Evolutionary conservation across 2,329 filamentous ascomycete genomes (phyloP).

Genomic region (Thelonectria blattea): DNA sequence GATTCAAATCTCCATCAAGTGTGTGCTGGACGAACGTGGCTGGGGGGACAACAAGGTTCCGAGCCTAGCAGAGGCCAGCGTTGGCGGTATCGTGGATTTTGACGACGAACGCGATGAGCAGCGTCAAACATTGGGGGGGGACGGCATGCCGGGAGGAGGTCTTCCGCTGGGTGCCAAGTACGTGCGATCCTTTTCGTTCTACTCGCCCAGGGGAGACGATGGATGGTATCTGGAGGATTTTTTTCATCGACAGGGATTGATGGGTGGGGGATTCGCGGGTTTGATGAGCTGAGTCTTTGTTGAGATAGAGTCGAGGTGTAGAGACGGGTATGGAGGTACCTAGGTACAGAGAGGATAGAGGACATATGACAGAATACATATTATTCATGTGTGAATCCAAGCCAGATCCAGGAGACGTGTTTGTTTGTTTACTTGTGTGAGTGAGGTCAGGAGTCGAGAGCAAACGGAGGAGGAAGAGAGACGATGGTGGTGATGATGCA

Average conservation of each 20-base stretch:
- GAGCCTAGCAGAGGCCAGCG: slow-evolving; percentile 42
- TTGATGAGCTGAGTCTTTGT: slow-evolving; percentile 12
- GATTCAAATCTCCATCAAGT: slow-evolving; percentile 47
- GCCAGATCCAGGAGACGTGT: not conserved
- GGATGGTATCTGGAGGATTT: slow-evolving; percentile 43
- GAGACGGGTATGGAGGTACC: too few species aligned
- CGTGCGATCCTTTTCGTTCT: slow-evolving; percentile 42
- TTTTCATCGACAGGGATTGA: slow-evolving; percentile 26
- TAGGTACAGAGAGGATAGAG: not conserved
- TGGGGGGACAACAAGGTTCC: slow-evolving; percentile 41
- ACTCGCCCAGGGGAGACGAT: slow-evolving; percentile 50
- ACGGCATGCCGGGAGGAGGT: slow-evolving; percentile 47
- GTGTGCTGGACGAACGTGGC: slow-evolving; percentile 47
- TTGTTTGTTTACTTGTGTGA: not conserved
- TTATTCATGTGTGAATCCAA: not conserved
- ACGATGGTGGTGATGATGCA: not conserved
- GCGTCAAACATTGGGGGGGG: slow-evolving; percentile 38
- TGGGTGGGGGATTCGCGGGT: slow-evolving; percentile 28
- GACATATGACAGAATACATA: not conserved
- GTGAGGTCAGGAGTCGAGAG: too few species aligned
- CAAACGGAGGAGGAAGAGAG: not conserved
- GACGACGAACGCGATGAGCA: slow-evolving; percentile 46
- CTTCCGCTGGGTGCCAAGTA: slow-evolving; percentile 41
- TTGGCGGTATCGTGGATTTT: slow-evolving; percentile 51
- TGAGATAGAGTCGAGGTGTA: not conserved